phyloP scores from a whole-genome alignment of 1,284 basidiomycete genomes.

The Coniferiporia sulphurascens region DNA sequence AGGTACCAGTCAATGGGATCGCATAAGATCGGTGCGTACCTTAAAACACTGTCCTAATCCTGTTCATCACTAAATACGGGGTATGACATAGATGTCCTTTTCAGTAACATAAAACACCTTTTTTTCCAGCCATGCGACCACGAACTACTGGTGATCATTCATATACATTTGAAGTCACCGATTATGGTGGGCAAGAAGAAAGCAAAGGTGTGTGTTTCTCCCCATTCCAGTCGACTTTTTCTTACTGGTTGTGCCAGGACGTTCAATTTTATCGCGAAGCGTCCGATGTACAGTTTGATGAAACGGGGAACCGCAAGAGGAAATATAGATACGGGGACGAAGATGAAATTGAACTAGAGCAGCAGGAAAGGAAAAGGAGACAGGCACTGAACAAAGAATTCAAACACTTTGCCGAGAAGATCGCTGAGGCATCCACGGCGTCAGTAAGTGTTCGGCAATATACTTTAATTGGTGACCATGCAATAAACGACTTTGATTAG shows the following conservation, averaged over 20 bases:
- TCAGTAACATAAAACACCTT: conserved; percentile 97
- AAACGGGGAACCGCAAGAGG: conserved; percentile 97
- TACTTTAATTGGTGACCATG: conserved; percentile 9
- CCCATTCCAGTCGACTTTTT: conserved; percentile 3
- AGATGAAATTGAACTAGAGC: conserved; percentile 98
- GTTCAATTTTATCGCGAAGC: conserved; percentile 99
- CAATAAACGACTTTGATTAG: conserved; percentile 34
- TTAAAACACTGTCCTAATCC: conserved; percentile 4
- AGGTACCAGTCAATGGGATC: conserved; percentile 87
- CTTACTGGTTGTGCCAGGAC: conserved; percentile 51
- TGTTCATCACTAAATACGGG: conserved; percentile 10
- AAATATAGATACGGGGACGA: conserved; percentile 98
- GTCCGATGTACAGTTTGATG: conserved; percentile 96
- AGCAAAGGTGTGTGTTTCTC: conserved; percentile 58
- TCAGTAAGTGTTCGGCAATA: conserved; percentile 44
- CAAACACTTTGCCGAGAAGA: conserved; percentile 89
- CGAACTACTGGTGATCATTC: conserved; percentile 92
- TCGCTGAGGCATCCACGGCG: conserved; percentile 79
- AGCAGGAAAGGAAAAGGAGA: conserved; percentile 89
- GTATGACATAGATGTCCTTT: conserved; percentile 71
- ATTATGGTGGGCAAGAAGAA: conserved; percentile 99
- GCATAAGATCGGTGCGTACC: conserved; percentile 78
- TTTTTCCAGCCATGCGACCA: conserved; percentile 99
- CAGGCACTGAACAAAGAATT: conserved; percentile 94
- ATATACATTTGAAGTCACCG: conserved; percentile 91